Base-by-base conservation (phyloP, 352 stramenopile genomes). In the Phytophthora podocarpi region DNA sequence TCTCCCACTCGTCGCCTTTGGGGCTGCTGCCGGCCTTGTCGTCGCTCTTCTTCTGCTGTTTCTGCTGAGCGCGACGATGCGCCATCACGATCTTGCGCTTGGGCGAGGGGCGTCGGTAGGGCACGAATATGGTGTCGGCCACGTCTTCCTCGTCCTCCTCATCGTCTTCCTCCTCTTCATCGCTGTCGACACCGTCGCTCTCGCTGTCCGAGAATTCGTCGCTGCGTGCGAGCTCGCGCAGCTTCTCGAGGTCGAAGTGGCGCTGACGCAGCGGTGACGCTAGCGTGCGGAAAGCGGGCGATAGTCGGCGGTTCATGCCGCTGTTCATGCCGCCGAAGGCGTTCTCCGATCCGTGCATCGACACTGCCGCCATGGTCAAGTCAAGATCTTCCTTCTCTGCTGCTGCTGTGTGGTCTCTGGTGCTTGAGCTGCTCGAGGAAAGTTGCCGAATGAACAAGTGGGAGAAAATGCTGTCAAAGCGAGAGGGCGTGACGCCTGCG, bases 161-260 rank as follows among this genome's bases (percentile, higher is more conserved):
- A 15, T 41, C 51, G 6, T 74, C 64, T 2, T 79, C 67, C 6
- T 74, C 64, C 10, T 87, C 74, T 4, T 85, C 78, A 3, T 89
- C 79, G 24, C 70, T 77, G 40, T 82, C 79, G 35, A 84, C 79
- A 28, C 83, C 83, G 55, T 92, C 83, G 65, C 83, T 92, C 65
- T 92, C 83, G 40, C 82, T 83, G 70, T 92, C 83, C 15, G 83
- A 90, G 68, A 92, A 92, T 59, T 92, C 83, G 73, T 92, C 81
- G 55, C 80, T 90, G 24, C 77, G 73, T 24, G 83, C 83, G 21
- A 92, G 72, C 40, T 92, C 83, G 26, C 74, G 74, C 65, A 92
- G 64, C 42, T 85, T 87, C 42, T 87, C 72, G 35, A 89, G 68
- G 47, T 89, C 76, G 48, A 70, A 71, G 43, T 79, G 66, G 43